Base-by-base conservation (phyloP, 2,329 filamentous ascomycete species). In the Diaporthe sp. region DNA sequence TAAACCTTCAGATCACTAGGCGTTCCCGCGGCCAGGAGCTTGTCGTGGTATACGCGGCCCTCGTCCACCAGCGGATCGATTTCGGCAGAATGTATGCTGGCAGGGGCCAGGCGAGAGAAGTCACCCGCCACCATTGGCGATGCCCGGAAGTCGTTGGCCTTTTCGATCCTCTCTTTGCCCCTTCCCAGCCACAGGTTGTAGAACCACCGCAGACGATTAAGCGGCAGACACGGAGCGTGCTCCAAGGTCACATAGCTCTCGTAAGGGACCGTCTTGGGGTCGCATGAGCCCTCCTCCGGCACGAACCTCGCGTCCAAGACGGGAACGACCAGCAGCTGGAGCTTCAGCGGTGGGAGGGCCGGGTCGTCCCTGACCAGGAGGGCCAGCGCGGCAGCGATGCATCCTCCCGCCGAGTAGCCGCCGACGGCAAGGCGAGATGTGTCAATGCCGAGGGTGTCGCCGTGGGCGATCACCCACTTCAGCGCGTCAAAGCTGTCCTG, bases 141-240 rank as follows among this genome's bases (percentile, higher is more conserved):
- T 10, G 82, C 82, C 6, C 78, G 78, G 61, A 81, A 83, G 55
- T 83, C 79, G 7, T 77, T 76, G 7, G 82, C 81, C n/a, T 75
- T 78, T 67, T 78, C 79, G 4, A 73, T 76, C 25, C 82, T 78
- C 62, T 78, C 79, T n/a, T 78, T 75, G 31, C 81, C 83, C 8
- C 75, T 82, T 0, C 83, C 83, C 12, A 84, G 77, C 83, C 83
- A 84, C 37, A 84, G 78, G 37, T 82, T 83, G 71, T 84, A 84
- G 75, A 84, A 84, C 83, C 83, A 84, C 42, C 81, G 68, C 39
- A 85, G 76, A 2, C 83, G 79, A 53, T 81, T 67, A 42, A 84
- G 79, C 9, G 83, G 83, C 58, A 84, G 78, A 75, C 81, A 83
- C 19, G 83, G 83, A 17, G 83, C 82, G 62, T 80, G 80, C 67